phyloP scores from a whole-genome alignment of 768 basidiomycete genomes.

The Lanmaoa rubissima region DNA sequence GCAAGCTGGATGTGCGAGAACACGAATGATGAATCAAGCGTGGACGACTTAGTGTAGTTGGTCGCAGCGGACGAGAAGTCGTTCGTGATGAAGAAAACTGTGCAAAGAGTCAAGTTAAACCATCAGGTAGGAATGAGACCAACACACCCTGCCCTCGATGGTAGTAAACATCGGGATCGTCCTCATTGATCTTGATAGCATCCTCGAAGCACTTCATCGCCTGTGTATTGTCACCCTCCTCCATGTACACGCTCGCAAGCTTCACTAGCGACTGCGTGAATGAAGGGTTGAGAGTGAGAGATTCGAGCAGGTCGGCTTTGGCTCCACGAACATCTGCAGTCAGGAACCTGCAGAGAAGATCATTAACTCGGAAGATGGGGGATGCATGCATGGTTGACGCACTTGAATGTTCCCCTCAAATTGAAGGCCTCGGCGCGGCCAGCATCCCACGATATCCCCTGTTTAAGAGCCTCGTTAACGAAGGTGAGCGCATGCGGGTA shows the following conservation, averaged over 20 bases:
- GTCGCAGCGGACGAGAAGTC: conserved; percentile 82
- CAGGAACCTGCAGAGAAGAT: conserved; percentile 64
- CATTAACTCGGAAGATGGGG: not conserved
- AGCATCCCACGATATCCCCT: conserved; percentile 73
- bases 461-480: conserved; percentile 81
- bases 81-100: conserved; percentile 93
- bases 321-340: conserved; percentile 80
- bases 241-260: conserved; percentile 97
- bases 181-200: conserved; percentile 76
- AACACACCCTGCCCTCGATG: conserved; percentile 89
- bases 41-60: conserved; percentile 89
- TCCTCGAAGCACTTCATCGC: conserved; percentile 92
- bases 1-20: conserved; percentile 98
- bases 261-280: conserved; percentile 93
- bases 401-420: conserved; percentile 96
- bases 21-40: conserved; percentile 84
- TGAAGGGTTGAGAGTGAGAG: conserved; percentile 60
- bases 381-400: conserved; percentile 24
- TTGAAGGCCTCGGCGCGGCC: conserved; percentile 89
- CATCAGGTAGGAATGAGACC: not conserved
- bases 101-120: not conserved
- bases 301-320: conserved; percentile 78
- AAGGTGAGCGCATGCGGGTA: conserved; percentile 79
- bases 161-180: conserved; percentile 96
- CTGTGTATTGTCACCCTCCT: conserved; percentile 75